These are phyloP conservation scores for Nematodospora anomalae DNA, from an alignment of 1,139 yeast genomes.

Conservation along the genomic window DNA sequence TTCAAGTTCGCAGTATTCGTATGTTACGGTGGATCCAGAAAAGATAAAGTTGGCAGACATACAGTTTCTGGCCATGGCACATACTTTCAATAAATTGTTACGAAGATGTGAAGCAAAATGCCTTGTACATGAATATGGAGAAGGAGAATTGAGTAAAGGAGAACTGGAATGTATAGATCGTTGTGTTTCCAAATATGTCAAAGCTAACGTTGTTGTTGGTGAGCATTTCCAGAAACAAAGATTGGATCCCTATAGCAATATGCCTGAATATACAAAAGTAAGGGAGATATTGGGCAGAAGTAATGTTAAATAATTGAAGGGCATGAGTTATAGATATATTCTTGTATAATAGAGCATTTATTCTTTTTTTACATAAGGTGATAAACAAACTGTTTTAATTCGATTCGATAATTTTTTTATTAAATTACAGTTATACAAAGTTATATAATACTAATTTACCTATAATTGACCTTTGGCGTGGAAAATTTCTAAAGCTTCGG, in stretches of 20 bases:
- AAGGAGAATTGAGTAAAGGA: slow-evolving; percentile 75
- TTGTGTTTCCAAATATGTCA: slow-evolving; percentile 73
- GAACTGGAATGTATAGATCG: slow-evolving; percentile 74
- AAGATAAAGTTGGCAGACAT: slow-evolving; percentile 69
- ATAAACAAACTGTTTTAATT: no score
- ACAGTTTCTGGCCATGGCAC: slow-evolving; percentile 72
- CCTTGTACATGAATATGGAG: slow-evolving; percentile 72
- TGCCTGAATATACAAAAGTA: slow-evolving; percentile 45
- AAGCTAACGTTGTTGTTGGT: slow-evolving; percentile 65
- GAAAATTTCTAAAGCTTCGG: slow-evolving; percentile 84
- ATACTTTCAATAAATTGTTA: slow-evolving; percentile 62
- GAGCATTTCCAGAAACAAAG: slow-evolving; percentile 33
- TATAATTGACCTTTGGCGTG: slow-evolving; percentile 70
- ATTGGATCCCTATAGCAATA: slow-evolving; percentile 30
- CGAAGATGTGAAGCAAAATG: slow-evolving; percentile 67
- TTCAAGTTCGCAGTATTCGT: slow-evolving; percentile 40
- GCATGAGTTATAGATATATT: no score
- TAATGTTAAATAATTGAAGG: no score
- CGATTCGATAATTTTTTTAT: not conserved
- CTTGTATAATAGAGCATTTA: not conserved
- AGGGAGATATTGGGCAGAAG: slow-evolving; percentile 6
- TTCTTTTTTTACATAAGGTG: slow-evolving; percentile 1
- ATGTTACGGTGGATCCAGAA: slow-evolving; percentile 58
- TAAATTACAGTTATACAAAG: not conserved
- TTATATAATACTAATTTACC: slow-evolving; percentile 8